Percentiles rank a stretch among this genome's conserved stretches.
phyloP scores from a whole-genome alignment of 2,329 filamentous ascomycete species.

The Orbilia brochopaga region DNA sequence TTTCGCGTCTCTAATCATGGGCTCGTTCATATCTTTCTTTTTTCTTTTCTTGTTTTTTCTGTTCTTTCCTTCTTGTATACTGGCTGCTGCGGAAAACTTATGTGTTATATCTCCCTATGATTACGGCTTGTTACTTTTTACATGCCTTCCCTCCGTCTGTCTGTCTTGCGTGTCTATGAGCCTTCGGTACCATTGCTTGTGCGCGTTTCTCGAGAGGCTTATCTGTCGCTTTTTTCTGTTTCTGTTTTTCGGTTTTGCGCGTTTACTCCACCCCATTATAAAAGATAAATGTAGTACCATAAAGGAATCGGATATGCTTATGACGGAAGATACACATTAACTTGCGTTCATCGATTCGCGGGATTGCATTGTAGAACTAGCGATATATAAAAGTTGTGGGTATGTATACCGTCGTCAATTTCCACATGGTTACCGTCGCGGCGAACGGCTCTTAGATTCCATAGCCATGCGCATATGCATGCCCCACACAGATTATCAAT shows the following conservation, averaged over 20 bases:
- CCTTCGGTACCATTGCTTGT: slow-evolving; percentile 8
- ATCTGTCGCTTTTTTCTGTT: slow-evolving; percentile 13
- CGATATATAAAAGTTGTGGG: too few relatives aligned
- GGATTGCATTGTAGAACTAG: too few relatives aligned
- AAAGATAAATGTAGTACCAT: not conserved
- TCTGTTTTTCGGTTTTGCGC: slow-evolving; percentile 14
- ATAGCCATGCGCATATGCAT: too few relatives aligned
- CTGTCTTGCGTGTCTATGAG: slow-evolving; percentile 1
- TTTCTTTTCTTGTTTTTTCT: not conserved
- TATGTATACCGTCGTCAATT: too few relatives aligned
- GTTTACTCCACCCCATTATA: slow-evolving; percentile 8
- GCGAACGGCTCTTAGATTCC: too few relatives aligned
- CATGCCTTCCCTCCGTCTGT: not conserved
- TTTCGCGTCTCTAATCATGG: not conserved
- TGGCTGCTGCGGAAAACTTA: not conserved
- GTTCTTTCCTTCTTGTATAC: not conserved
- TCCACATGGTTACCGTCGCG: too few relatives aligned
- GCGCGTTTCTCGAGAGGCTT: slow-evolving; percentile 10
- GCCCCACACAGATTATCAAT: too few relatives aligned
- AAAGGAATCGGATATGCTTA: slow-evolving; percentile 1
- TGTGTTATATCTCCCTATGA: not conserved
- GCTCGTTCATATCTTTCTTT: not conserved
- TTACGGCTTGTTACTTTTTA: slow-evolving; percentile 5
- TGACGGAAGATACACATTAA: not conserved
- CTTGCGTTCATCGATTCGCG: too few relatives aligned